Evolutionary conservation across 208 protist species (phyloP), one percentile per base, ranked within the genome.

Genomic region (Leishmania amazonensis): DNA sequence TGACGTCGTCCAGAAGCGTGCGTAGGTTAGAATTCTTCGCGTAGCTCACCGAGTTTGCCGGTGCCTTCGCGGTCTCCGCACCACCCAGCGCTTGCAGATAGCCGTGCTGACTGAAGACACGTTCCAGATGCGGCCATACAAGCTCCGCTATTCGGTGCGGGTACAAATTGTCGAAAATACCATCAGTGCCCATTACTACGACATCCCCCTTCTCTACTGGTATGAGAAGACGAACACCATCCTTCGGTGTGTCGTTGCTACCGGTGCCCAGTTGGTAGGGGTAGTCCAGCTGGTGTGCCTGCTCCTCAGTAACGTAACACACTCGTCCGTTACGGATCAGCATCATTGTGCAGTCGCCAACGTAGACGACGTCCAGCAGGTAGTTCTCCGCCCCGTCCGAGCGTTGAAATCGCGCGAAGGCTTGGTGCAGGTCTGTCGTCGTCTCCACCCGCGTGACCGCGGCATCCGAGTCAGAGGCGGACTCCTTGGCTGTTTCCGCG

Each of bases 131-230:
- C 7, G 81, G 70, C 90, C 92, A 95, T 65, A 94, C 51, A 1
- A 88, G n/a, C 31, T 86, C 82, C 2, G 71, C 81, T 51, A 93
- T 87, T 24, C 81, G 76, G 6, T 83, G 47, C 15, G 86, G 79
- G 70, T 93, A 96, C 17, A 96, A 28, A 45, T 96, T 96, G 80
- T 96, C 92, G 77, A 96, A 96, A 21, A 96, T 21, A 45, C 92
- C 92, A 79, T 96, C 92, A 47, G 84, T 88, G 71, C 92, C 92
- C 79, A 96, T 88, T 35, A 96, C 82, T 7, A 96, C 73, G 1
- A 96, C 19, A 64, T 96, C 92, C 3, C 92, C 90, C 28, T 77
- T 78, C 54, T 90, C 84, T 0, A 96, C 87, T 1, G 86, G 88
- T 1, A 91, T 40, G 19, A 90, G 89, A 1, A 89, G 79, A 35